Base-by-base conservation (phyloP, 441 rosid genomes). In the Corymbia citriodora region DNA sequence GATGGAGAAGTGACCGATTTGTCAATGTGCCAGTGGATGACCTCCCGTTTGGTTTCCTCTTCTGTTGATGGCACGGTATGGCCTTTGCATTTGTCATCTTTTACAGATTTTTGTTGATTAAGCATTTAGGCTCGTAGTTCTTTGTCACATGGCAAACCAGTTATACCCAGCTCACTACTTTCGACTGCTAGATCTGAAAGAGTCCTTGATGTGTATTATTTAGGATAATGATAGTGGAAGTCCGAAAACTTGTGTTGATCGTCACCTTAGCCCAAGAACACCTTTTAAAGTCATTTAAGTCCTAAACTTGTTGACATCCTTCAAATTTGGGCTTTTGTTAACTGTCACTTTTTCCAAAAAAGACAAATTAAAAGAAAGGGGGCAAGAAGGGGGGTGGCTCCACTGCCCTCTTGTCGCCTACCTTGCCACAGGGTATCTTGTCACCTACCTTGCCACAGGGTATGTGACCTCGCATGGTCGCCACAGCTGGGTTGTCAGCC, bases 1-100 rank as follows among this genome's bases (percentile, higher is more conserved):
- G 98, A 95, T 79, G 97, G 95, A 48, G 97, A 95, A 91, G 94
- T 98, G 48, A 98, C 99, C 31, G 99, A 96, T 92, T 92, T 98
- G 90, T 96, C 99, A 54, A 96, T 98, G 97, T 97, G 97, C 92
- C 98, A 96, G 88, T 97, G 97, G 98, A 96, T 95, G 98, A 95
- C 93, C 83, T 95, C 97, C 54, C 96, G 96, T 85, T 94, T 97
- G 92, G 99, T 93, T 91, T 97, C 99, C 65, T 98, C 99, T 92
- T 96, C 99, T 9, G 90, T 90, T 52, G 99, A 98, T 94, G 99
- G 99, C 92, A 93, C 94, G 95, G 99, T 98, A 88, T 90, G 99
- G 54, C 68, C 52, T 16, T 68, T 88, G 63, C 48, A 9, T 29
- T 52, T 21, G 53, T 54, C 61, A 18, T 82, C 57, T 89, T 87